phyloP scores from a whole-genome alignment of 2,329 filamentous ascomycete genomes.

The Pyricularia grisea region DNA sequence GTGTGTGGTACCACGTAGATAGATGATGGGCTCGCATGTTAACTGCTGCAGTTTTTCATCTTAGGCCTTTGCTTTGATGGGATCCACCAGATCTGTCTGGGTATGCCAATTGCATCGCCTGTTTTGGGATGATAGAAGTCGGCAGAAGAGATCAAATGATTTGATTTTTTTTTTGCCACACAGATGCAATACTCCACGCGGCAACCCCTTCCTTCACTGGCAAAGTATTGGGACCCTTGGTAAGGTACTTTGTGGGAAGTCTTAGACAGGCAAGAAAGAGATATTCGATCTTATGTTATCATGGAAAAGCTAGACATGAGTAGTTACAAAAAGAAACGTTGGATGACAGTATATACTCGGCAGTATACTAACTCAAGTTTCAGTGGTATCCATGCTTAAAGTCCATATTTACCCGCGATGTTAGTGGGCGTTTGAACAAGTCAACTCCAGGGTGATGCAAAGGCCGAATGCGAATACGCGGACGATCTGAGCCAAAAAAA shows the following conservation, averaged over 20 bases:
- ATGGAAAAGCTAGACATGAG: not conserved
- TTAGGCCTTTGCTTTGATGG: not conserved
- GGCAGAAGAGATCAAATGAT: not conserved
- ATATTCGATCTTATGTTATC: not conserved
- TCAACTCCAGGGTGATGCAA: too few relatives aligned
- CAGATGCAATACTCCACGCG: not conserved
- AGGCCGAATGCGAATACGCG: too few relatives aligned
- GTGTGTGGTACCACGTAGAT: not conserved
- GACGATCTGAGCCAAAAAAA: not conserved
- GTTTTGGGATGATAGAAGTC: not conserved
- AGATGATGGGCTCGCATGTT: not conserved
- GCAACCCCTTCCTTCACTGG: not conserved
- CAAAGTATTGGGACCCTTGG: too few relatives aligned
- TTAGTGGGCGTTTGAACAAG: too few relatives aligned
- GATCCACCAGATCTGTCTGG: not conserved
- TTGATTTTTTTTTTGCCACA: not conserved
- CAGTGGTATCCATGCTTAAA: too few relatives aligned
- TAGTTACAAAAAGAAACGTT: too few relatives aligned
- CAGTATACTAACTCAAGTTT: too few relatives aligned
- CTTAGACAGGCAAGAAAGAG: too few relatives aligned
- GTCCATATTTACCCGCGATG: too few relatives aligned
- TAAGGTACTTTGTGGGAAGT: too few relatives aligned
- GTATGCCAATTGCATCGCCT: not conserved
- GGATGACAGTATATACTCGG: too few relatives aligned
- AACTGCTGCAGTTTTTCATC: not conserved